phyloP scores from a whole-genome alignment of 2,329 filamentous ascomycete genomes.

The Trichothecium sympodiale region DNA sequence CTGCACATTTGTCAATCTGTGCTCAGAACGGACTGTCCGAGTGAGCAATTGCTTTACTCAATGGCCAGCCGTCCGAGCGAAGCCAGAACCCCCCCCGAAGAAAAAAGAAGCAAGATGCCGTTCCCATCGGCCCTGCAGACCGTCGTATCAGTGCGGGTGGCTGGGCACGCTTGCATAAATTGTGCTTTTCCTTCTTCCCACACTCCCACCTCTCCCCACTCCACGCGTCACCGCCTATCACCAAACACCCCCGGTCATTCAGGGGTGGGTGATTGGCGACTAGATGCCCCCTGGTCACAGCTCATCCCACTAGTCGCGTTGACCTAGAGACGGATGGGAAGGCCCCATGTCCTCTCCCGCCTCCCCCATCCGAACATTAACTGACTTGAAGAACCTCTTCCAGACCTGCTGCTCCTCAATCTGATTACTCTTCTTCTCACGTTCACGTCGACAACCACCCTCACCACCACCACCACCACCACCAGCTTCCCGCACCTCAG shows the following conservation, averaged over 20 bases:
- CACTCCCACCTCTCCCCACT: slow-evolving; percentile 3
- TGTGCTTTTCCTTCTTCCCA: neutral
- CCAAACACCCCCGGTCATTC: slow-evolving; percentile 5
- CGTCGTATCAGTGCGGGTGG: too few species aligned
- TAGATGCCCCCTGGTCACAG: too few species aligned
- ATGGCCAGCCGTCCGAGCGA: too few species aligned
- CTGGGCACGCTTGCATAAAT: slow-evolving; percentile 1
- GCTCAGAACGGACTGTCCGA: too few species aligned
- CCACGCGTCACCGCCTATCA: slow-evolving; percentile 4
- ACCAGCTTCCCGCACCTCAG: slow-evolving; percentile 6
- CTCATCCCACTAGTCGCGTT: slow-evolving; percentile 7
- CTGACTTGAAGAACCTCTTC: slow-evolving; percentile 3
- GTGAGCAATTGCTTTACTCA: too few species aligned
- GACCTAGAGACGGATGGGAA: slow-evolving; percentile 11
- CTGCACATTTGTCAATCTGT: too few species aligned
- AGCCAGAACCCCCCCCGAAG: too few species aligned
- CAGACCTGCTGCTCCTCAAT: slow-evolving; percentile 19
- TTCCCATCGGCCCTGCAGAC: too few species aligned
- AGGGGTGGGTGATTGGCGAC: slow-evolving; percentile 8
- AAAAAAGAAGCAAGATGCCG: too few species aligned
- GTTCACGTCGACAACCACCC: slow-evolving; percentile 48
- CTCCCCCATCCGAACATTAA: slow-evolving; percentile 5
- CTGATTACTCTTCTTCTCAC: slow-evolving; percentile 50
- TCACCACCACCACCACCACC: slow-evolving; percentile 18
- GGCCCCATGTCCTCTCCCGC: slow-evolving; percentile 11